Evolutionary conservation across 495 filamentous ascomycete genomes (phyloP), one percentile per base, ranked within the genome.

Genomic region (Tuber aestivum): DNA sequence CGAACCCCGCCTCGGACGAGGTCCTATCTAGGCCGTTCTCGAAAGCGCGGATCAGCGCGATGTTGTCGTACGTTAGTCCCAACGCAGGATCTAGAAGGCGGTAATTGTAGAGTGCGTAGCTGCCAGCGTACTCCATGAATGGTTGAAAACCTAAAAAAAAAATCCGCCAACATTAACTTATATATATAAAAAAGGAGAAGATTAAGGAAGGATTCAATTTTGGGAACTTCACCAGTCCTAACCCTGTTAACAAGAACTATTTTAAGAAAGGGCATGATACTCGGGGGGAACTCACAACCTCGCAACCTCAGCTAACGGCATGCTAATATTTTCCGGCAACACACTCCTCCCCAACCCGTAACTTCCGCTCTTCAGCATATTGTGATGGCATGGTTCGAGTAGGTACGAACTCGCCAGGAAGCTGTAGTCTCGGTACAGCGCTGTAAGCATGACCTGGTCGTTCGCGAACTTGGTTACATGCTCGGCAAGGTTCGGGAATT

Each of bases 71-170:
- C 18, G 90, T 86, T 23, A 93, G 86, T 40, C 92, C 92, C 37
- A 84, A 86, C 23, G 86, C 81, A 23, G 91, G 90, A 74, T 94
- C 87, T 40, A 87, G 85, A 21, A 95, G 87, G 37, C 88, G 88
- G 83, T 95, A 97, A 86, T 97, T 97, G 88, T 91, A 97, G 70
- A 97, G 89, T 69, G 93, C 92, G 84, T 97, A 97, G 3, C 92
- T 92, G 37, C 93, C 94, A 20, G 94, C 94, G 84, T 97, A 97
- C 80, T 95, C 93, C 93, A 97, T 95, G 87, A 96, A 97, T 10
- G 94, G 93, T 82, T 92, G 91, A 85, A 92, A 93, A 32, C 88
- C 89, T 75, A 87, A 87, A 37, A 88, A 90, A 87, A 87, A 37
- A 88, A 90, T 75, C 74, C 42, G 21, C 16, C 40, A 41, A 78